Evolutionary conservation across 495 filamentous ascomycete species (phyloP).

Genomic region (Cenococcum geophilum): DNA sequence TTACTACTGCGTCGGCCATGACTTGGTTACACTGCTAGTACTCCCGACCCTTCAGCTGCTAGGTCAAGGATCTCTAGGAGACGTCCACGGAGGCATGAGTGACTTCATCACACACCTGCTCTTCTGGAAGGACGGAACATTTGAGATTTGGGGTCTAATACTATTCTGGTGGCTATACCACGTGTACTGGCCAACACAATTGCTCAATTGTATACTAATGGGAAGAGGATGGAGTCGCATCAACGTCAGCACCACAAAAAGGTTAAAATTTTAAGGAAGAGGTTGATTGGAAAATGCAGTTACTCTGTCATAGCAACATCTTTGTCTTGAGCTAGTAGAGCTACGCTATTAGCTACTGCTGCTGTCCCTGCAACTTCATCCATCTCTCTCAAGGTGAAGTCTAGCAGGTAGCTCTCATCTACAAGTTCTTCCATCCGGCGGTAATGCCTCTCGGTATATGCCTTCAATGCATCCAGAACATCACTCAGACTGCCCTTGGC

Average conservation of each 20-base stretch:
- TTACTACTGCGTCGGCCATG: constrained; percentile 56
- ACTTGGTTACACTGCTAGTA: constrained; percentile 48
- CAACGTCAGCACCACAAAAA: constrained; percentile 54
- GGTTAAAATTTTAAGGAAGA: constrained; percentile 38
- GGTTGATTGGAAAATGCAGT: neutral
- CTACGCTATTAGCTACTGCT: constrained; percentile 11
- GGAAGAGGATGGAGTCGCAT: constrained; percentile 50
- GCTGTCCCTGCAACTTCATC: constrained; percentile 54
- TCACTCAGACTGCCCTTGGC: constrained; percentile 61
- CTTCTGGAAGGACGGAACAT: constrained; percentile 56
- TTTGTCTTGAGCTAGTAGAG: neutral
- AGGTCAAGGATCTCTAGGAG: constrained; percentile 12
- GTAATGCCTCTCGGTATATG: constrained; percentile 90
- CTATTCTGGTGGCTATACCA: constrained; percentile 55
- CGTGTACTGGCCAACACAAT: constrained; percentile 54
- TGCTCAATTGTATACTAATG: constrained; percentile 38
- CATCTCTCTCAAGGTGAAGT: constrained; percentile 92
- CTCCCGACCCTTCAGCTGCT: constrained; percentile 40
- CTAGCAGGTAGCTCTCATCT: constrained; percentile 92
- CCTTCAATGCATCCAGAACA: constrained; percentile 71
- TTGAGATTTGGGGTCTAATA: constrained; percentile 54
- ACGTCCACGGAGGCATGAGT: constrained; percentile 24
- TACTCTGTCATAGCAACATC: constrained; percentile 25
- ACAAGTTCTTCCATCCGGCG: constrained; percentile 76
- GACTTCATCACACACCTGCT: constrained; percentile 44